Evolutionary conservation across 495 filamentous ascomycete genomes (phyloP).

Genomic region (Pyrenopolyporus hunteri): DNA sequence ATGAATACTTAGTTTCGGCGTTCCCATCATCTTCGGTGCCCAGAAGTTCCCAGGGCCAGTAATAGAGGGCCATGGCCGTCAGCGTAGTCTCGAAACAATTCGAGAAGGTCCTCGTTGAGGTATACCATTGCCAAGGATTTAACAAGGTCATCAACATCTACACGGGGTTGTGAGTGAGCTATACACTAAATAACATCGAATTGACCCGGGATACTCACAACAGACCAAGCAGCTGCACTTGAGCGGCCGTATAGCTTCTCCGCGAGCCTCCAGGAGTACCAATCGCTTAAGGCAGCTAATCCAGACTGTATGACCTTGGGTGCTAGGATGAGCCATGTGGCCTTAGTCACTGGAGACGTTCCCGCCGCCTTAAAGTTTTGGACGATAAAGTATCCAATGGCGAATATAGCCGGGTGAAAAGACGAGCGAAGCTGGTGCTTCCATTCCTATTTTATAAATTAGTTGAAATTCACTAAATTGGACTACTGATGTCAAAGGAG

Average conservation of each 20-base stretch:
- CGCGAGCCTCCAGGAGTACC: slow-evolving; percentile 86
- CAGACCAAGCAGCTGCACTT: slow-evolving; percentile 68
- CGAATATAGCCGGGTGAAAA: slow-evolving; percentile 87
- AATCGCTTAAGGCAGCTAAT: slow-evolving; percentile 81
- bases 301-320: slow-evolving; percentile 79
- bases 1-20: slow-evolving; percentile 33
- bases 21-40: slow-evolving; percentile 43
- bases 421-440: slow-evolving; percentile 86
- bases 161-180: slow-evolving; percentile 9
- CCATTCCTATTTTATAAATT: slow-evolving; percentile 77
- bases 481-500: not conserved
- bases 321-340: slow-evolving; percentile 62
- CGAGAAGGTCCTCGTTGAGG: slow-evolving; percentile 88
- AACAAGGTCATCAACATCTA: slow-evolving; percentile 73
- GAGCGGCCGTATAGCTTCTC: slow-evolving; percentile 70
- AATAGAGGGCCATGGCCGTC: slow-evolving; percentile 76
- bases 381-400: slow-evolving; percentile 70
- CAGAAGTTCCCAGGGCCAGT: slow-evolving; percentile 82
- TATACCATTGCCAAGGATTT: slow-evolving; percentile 98
- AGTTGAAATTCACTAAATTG: slow-evolving; percentile 12
- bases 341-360: slow-evolving; percentile 29
- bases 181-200: not conserved
- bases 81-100: slow-evolving; percentile 92
- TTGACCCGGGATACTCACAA: slow-evolving; percentile 57
- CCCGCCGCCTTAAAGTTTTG: slow-evolving; percentile 44